Conservation (phyloP, 2,329 filamentous ascomycete species). For the Fusarium vanettenii region DNA sequence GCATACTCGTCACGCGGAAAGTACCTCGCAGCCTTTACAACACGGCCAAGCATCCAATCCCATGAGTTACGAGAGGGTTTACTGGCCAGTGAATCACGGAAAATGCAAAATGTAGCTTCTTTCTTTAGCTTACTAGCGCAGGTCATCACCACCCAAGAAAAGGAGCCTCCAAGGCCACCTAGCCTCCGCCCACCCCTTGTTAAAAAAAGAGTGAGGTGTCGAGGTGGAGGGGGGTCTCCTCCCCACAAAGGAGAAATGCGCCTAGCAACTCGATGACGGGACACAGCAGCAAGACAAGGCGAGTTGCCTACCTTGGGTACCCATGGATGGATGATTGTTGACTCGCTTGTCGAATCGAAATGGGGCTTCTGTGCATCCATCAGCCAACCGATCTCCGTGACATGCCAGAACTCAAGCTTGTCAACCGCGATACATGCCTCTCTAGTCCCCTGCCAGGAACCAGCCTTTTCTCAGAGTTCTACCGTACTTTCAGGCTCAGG, state of each 20-base stretch:
- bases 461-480: neutral
- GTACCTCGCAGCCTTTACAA: slow-evolving; percentile 13
- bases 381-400: neutral
- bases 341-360: neutral
- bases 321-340: neutral
- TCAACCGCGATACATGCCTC: neutral
- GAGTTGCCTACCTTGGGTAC: neutral
- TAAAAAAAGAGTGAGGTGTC: neutral
- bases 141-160: neutral
- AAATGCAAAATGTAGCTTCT: neutral
- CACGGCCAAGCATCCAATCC: slow-evolving; percentile 6
- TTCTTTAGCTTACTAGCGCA: neutral
- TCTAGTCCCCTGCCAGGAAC: slow-evolving; percentile 1
- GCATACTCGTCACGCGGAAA: slow-evolving; percentile 10
- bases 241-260: slow-evolving; percentile 34
- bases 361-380: neutral
- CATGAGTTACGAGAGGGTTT: slow-evolving; percentile 12
- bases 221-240: slow-evolving; percentile 3
- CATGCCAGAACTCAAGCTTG: neutral
- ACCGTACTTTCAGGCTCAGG: slow-evolving; percentile 5
- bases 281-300: slow-evolving; percentile 2
- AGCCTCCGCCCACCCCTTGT: neutral
- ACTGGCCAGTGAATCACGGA: neutral
- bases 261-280: slow-evolving; percentile 26
- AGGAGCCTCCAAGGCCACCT: neutral